These are phyloP conservation scores for Aspergillus intermedius DNA, from an alignment of 2,329 filamentous ascomycete species.

Conservation along the genomic window DNA sequence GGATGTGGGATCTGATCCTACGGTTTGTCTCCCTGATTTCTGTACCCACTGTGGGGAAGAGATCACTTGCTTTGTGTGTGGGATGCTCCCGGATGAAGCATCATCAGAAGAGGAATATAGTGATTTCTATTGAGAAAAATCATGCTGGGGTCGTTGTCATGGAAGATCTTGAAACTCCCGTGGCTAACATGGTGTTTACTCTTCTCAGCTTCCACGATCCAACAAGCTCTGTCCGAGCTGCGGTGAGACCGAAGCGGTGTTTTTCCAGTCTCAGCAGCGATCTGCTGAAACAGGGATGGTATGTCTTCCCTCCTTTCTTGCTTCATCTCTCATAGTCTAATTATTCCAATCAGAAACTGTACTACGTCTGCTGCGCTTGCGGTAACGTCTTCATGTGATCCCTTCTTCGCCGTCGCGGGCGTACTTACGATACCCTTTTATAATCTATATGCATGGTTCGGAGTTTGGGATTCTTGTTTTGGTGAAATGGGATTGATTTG, in stretches of 20 bases:
- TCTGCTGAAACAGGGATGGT: constrained; percentile 98
- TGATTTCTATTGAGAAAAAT: constrained; percentile 6
- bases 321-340: neutral
- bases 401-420: constrained; percentile 14
- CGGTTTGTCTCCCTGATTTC: constrained; percentile 68
- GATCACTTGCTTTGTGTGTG: constrained; percentile 50
- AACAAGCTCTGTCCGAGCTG: constrained; percentile 81
- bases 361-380: constrained; percentile 91
- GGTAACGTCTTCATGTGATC: constrained; percentile 67
- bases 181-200: constrained; percentile 26
- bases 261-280: constrained; percentile 97
- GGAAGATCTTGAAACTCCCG: constrained; percentile 13
- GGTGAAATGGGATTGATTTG: constrained; percentile 3
- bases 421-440: constrained; percentile 25
- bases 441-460: constrained; percentile 10
- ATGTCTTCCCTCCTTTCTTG: constrained; percentile 33
- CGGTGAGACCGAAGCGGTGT: constrained; percentile 83
- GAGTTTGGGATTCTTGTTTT: constrained; percentile 7
- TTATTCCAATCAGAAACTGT: constrained; percentile 62
- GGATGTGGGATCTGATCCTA: constrained; percentile 95
- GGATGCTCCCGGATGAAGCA: constrained; percentile 24
- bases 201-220: constrained; percentile 71
- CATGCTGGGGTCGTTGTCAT: constrained; percentile 3
- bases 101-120: constrained; percentile 12
- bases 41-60: constrained; percentile 55